These are phyloP conservation scores for Hericium alpestre DNA, from an alignment of 768 basidiomycete genomes.

Conservation along the genomic window DNA sequence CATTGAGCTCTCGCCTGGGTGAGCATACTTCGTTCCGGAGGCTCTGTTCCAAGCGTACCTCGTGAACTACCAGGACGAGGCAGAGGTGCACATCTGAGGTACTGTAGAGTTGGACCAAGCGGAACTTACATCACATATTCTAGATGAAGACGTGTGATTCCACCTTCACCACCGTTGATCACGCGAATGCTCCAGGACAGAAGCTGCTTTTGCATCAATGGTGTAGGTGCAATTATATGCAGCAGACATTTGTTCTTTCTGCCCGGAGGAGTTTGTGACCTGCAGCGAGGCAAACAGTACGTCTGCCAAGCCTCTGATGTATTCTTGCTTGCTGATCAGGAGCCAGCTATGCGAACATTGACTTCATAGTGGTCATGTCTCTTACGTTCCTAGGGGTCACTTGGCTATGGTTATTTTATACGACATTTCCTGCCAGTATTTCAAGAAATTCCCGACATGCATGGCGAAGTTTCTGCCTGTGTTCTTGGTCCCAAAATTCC, in stretches of 20 bases:
- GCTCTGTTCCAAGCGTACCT: neutral
- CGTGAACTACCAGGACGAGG: neutral
- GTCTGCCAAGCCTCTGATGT: neutral
- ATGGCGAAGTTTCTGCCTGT: neutral
- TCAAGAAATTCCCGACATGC: conserved; percentile 11
- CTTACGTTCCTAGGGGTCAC: neutral
- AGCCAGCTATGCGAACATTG: neutral
- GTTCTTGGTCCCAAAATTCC: conserved; percentile 4
- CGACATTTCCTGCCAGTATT: conserved; percentile 21
- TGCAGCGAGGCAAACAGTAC: neutral
- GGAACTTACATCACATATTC: no score
- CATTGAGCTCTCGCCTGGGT: conserved; percentile 3
- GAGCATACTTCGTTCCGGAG: conserved; percentile 10
- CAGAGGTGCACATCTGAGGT: neutral
- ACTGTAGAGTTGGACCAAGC: neutral
- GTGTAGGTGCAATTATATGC: neutral
- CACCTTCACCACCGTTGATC: neutral
- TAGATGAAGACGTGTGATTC: neutral
- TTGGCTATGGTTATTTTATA: conserved; percentile 5
- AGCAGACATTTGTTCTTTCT: neutral
- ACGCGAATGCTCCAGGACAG: neutral
- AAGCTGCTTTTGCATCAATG: neutral
- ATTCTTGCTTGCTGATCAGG: no score
- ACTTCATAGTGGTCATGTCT: neutral
- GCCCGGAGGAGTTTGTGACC: neutral